These are phyloP conservation scores for Kluyveromyces nonfermentans DNA, from an alignment of 805 yeast genomes.

Conservation along the genomic window DNA sequence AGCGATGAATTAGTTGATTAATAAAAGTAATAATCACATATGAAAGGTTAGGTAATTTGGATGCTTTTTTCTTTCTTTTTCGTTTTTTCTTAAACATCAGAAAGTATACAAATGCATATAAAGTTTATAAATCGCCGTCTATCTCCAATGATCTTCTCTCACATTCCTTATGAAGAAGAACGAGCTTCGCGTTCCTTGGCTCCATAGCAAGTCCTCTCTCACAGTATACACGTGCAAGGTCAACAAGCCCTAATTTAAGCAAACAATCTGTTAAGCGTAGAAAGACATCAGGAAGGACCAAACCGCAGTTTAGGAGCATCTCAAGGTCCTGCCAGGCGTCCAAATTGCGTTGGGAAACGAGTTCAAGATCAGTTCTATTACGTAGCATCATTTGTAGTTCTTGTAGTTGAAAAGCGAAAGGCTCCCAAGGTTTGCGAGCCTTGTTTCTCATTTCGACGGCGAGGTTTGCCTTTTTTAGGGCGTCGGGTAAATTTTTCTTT, in stretches of 20 bases:
- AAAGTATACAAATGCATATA: background rate
- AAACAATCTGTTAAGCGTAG: constrained; percentile 61
- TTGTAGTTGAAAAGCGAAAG: constrained; percentile 61
- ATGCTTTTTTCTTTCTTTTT: no score
- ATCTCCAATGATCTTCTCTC: constrained; percentile 21
- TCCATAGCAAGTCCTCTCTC: constrained; percentile 67
- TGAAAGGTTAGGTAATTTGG: no score
- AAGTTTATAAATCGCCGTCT: constrained; percentile 22
- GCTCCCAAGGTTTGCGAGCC: constrained; percentile 64
- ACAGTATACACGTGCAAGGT: constrained; percentile 53
- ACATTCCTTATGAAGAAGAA: constrained; percentile 19
- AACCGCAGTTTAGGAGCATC: constrained; percentile 48
- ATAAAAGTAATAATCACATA: no score
- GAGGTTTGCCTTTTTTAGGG: constrained; percentile 51
- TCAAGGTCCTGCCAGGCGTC: constrained; percentile 66
- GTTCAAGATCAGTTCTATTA: constrained; percentile 62
- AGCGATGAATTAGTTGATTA: no score
- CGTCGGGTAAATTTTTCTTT: constrained; percentile 48
- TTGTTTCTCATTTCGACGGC: constrained; percentile 56
- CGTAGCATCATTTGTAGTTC: constrained; percentile 58
- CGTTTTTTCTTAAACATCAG: no score
- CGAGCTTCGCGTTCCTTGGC: constrained; percentile 36
- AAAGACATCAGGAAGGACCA: constrained; percentile 58
- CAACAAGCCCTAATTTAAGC: constrained; percentile 50
- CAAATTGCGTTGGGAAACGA: constrained; percentile 43